phyloP scores from a whole-genome alignment of 208 protist species.

The Wallacemonas sp. region DNA sequence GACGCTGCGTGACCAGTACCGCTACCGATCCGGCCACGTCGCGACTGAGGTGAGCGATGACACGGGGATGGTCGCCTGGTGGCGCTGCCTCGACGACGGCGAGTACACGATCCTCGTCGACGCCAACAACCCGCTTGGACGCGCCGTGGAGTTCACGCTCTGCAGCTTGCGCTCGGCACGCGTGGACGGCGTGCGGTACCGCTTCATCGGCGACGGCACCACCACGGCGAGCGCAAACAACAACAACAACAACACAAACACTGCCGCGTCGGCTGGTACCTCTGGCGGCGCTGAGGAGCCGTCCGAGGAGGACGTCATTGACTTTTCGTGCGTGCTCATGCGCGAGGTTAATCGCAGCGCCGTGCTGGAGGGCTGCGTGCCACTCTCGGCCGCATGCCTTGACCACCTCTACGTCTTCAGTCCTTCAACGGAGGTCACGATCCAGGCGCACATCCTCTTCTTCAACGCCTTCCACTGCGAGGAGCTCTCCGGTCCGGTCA shows the following conservation, averaged over 20 bases:
- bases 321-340: constrained; percentile 75
- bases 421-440: constrained; percentile 58
- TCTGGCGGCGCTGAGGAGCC: constrained; percentile 19
- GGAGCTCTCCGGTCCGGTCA: constrained; percentile 77
- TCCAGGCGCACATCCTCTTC: constrained; percentile 81
- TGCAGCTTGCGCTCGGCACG: constrained; percentile 62
- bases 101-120: constrained; percentile 77
- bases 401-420: constrained; percentile 85
- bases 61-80: constrained; percentile 75
- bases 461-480: constrained; percentile 82
- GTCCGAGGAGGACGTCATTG: constrained; percentile 60
- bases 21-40: constrained; percentile 59
- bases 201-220: constrained; percentile 41
- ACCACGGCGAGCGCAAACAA: neutral
- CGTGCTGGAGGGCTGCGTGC: constrained; percentile 70
- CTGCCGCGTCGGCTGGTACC: constrained; percentile 1
- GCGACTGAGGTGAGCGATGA: constrained; percentile 65
- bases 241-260: constrained; percentile 11
- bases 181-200: constrained; percentile 76
- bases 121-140: constrained; percentile 62
- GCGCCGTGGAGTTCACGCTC: constrained; percentile 72
- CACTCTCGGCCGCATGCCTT: constrained; percentile 82
- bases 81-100: constrained; percentile 69
- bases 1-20: constrained; percentile 62
- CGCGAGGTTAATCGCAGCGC: constrained; percentile 80